phyloP scores from a whole-genome alignment of 164 flowering plant genomes.

The Vitis rupestris region DNA sequence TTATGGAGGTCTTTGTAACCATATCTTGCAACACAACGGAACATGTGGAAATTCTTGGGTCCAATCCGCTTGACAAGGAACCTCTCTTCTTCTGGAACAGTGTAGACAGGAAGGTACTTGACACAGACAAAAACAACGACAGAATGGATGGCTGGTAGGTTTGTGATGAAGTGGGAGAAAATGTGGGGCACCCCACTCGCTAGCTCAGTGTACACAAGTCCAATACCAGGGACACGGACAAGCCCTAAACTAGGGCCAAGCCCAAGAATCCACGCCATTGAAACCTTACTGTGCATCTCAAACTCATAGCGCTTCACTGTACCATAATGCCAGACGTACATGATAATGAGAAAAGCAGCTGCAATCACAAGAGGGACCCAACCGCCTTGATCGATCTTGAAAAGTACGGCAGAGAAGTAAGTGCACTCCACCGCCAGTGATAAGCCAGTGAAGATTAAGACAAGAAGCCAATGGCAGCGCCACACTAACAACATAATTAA shows the following conservation, averaged over 20 bases:
- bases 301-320: constrained; percentile 83
- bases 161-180: constrained; percentile 96
- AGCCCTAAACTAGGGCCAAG: constrained; percentile 95
- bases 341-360: constrained; percentile 69
- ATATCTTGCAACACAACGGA: constrained; percentile 93
- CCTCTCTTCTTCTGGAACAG: constrained; percentile 86
- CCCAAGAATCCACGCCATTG: constrained; percentile 96
- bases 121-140: constrained; percentile 92
- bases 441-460: constrained; percentile 49
- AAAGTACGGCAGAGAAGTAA: constrained; percentile 79
- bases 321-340: constrained; percentile 96
- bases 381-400: constrained; percentile 94
- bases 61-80: constrained; percentile 90
- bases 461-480: constrained; percentile 89
- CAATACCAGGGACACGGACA: constrained; percentile 95
- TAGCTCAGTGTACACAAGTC: constrained; percentile 92
- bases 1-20: constrained; percentile 96
- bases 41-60: constrained; percentile 90
- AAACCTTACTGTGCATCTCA: constrained; percentile 94
- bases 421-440: constrained; percentile 69
- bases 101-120: constrained; percentile 94
- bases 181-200: constrained; percentile 96
- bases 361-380: constrained; percentile 97
- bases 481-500: constrained; percentile 83
- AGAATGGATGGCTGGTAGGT: constrained; percentile 92